Percentiles rank a stretch among this genome's conserved stretches.
These are phyloP conservation scores for Candida dajiaensis DNA, from an alignment of 805 yeast genomes.

Conservation along the genomic window DNA sequence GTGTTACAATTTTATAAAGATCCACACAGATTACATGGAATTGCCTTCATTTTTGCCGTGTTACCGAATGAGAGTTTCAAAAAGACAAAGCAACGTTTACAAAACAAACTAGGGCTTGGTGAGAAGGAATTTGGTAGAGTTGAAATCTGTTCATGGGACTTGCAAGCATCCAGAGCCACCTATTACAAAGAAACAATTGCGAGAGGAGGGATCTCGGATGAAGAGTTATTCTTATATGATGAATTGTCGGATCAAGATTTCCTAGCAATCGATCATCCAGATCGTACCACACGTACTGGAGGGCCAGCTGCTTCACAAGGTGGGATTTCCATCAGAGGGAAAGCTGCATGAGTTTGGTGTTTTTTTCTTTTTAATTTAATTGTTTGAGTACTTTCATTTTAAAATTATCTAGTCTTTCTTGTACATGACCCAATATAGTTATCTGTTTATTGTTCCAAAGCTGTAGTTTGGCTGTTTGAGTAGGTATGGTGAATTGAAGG, in stretches of 20 bases:
- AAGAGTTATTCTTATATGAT: slow-evolving; percentile 50
- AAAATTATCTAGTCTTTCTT: no score
- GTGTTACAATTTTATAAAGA: slow-evolving; percentile 77
- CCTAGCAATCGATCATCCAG: slow-evolving; percentile 85
- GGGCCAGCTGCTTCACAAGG: slow-evolving; percentile 43
- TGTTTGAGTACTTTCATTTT: not conserved
- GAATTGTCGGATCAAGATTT: slow-evolving; percentile 43
- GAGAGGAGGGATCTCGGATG: slow-evolving; percentile 27
- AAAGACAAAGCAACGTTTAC: slow-evolving; percentile 62
- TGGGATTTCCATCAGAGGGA: slow-evolving; percentile 30
- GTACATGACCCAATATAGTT: no score
- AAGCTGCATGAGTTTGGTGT: not conserved
- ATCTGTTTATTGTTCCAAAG: no score
- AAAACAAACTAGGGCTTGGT: slow-evolving; percentile 66
- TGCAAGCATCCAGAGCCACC: slow-evolving; percentile 28
- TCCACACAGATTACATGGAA: slow-evolving; percentile 63
- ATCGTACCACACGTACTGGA: slow-evolving; percentile 57
- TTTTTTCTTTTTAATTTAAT: no score
- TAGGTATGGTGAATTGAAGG: no score
- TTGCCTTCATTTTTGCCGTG: slow-evolving; percentile 75
- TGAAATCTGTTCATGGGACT: slow-evolving; percentile 36
- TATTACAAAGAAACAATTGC: slow-evolving; percentile 28
- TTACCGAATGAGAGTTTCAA: slow-evolving; percentile 59
- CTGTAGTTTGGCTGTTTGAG: no score
- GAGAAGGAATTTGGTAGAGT: slow-evolving; percentile 76